A percentile compares a stretch with the other conserved stretches of the same genome.
phyloP scores from a whole-genome alignment of 371 early-diverging fungal species.

The Mortierella sp. region DNA sequence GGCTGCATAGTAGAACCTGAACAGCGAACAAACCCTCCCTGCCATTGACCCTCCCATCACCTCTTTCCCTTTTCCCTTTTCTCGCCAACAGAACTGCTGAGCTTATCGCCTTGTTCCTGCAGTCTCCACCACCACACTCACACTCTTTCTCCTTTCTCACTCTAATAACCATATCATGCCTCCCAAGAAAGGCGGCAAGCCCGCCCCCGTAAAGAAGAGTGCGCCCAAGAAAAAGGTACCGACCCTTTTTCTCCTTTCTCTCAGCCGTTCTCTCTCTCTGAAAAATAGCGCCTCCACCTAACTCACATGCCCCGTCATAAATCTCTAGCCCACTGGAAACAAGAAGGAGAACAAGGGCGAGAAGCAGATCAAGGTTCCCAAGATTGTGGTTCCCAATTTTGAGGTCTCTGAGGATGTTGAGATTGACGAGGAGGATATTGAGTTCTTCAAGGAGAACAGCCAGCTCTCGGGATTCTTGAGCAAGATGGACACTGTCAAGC shows the following conservation, averaged over 20 bases:
- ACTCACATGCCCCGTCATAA: neutral
- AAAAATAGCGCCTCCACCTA: neutral
- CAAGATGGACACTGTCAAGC: conserved; percentile 59
- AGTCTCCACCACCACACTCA: neutral
- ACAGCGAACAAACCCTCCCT: neutral
- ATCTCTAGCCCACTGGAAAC: conserved; percentile 8
- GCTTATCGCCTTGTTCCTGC: neutral
- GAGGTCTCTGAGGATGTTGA: conserved; percentile 62
- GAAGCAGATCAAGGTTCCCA: conserved; percentile 59
- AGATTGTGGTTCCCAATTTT: conserved; percentile 51
- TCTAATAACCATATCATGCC: conserved; percentile 20
- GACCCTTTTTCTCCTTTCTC: neutral
- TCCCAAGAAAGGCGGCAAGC: conserved; percentile 42
- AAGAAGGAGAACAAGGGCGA: conserved; percentile 49
- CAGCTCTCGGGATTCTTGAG: conserved; percentile 62
- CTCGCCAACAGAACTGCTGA: neutral
- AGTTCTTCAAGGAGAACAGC: conserved; percentile 65
- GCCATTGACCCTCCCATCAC: conserved; percentile 1
- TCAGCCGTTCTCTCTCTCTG: neutral
- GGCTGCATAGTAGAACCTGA: neutral
- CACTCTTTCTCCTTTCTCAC: neutral
- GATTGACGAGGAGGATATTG: conserved; percentile 76
- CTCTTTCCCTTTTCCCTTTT: neutral
- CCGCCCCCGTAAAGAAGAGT: conserved; percentile 22
- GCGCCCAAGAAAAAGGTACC: conserved; percentile 43